Percentiles rank a stretch among this genome's conserved stretches.
These are phyloP conservation scores for Tephrocybe sp. DNA, from an alignment of 768 basidiomycete genomes.

Conservation along the genomic window DNA sequence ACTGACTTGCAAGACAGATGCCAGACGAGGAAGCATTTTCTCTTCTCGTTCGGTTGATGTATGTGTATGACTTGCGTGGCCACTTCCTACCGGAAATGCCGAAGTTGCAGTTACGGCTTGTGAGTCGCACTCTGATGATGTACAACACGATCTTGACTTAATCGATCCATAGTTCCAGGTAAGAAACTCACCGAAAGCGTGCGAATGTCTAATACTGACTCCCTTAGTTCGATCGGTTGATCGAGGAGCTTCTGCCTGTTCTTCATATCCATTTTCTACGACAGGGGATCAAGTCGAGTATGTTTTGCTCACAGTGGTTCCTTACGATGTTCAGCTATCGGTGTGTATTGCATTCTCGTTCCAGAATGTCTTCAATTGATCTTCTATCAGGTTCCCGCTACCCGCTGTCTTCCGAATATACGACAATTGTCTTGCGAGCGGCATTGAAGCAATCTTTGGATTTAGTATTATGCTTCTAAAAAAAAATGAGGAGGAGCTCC, in stretches of 20 bases:
- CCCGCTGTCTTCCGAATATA: conserved; percentile 95
- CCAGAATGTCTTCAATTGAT: conserved; percentile 1
- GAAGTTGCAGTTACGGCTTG: conserved; percentile 88
- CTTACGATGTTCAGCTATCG: conserved; percentile 95
- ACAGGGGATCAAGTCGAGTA: conserved; percentile 94
- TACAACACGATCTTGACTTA: conserved; percentile 2
- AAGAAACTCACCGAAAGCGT: conserved; percentile 13
- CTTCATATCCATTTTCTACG: conserved; percentile 91
- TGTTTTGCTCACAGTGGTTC: conserved; percentile 99
- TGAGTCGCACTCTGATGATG: conserved; percentile 34
- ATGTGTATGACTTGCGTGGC: conserved; percentile 92
- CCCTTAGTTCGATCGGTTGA: conserved; percentile 83
- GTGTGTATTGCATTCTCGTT: conserved; percentile 36
- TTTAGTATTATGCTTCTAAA: conserved; percentile 87
- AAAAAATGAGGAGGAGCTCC: conserved; percentile 80
- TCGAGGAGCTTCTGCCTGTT: conserved; percentile 92
- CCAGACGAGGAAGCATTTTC: conserved; percentile 99
- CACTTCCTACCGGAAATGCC: conserved; percentile 99
- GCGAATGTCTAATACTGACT: conserved; percentile 5
- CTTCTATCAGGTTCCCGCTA: conserved; percentile 74
- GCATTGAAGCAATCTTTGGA: conserved; percentile 95
- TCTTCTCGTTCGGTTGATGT: conserved; percentile 91
- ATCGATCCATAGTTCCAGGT: conserved; percentile 58
- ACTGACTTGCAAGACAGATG: conserved; percentile 62
- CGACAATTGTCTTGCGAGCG: conserved; percentile 94